phyloP scores from a whole-genome alignment of 805 yeast genomes.

The Saturnispora quitensis region DNA sequence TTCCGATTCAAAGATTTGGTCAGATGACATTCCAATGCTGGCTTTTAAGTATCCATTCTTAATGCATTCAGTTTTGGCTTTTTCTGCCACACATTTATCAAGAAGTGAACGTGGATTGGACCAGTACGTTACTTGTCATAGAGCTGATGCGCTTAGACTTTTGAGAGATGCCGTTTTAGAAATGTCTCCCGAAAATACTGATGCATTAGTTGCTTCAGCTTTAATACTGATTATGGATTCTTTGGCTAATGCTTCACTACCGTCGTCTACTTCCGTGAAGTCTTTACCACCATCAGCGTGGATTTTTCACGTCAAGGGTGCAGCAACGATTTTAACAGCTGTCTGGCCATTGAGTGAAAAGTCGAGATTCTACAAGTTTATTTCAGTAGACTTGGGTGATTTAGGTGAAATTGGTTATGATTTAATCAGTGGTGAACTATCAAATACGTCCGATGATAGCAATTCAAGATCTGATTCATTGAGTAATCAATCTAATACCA shows the following conservation, averaged over 20 bases:
- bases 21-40: slow-evolving; percentile 74
- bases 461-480: slow-evolving; percentile 10
- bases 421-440: slow-evolving; percentile 27
- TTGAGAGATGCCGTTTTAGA: slow-evolving; percentile 80
- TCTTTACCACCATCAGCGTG: slow-evolving; percentile 89
- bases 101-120: slow-evolving; percentile 68
- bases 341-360: slow-evolving; percentile 84
- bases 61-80: slow-evolving; percentile 87
- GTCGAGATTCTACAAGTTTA: slow-evolving; percentile 57
- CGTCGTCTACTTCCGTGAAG: slow-evolving; percentile 38
- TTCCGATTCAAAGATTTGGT: slow-evolving; percentile 80
- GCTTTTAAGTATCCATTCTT: slow-evolving; percentile 84
- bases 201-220: slow-evolving; percentile 89
- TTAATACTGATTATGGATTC: slow-evolving; percentile 87
- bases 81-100: slow-evolving; percentile 85
- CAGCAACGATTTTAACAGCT: slow-evolving; percentile 89
- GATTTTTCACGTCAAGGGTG: slow-evolving; percentile 96
- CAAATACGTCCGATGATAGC: slow-evolving; percentile 20
- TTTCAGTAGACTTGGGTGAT: slow-evolving; percentile 85
- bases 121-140: slow-evolving; percentile 73
- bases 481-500: not conserved
- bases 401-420: slow-evolving; percentile 58
- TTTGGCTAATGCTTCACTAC: slow-evolving; percentile 78
- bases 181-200: slow-evolving; percentile 78
- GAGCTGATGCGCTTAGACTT: slow-evolving; percentile 77